These are phyloP conservation scores for Halophytophthora batemanensis DNA, from an alignment of 352 stramenopile species.

Conservation along the genomic window DNA sequence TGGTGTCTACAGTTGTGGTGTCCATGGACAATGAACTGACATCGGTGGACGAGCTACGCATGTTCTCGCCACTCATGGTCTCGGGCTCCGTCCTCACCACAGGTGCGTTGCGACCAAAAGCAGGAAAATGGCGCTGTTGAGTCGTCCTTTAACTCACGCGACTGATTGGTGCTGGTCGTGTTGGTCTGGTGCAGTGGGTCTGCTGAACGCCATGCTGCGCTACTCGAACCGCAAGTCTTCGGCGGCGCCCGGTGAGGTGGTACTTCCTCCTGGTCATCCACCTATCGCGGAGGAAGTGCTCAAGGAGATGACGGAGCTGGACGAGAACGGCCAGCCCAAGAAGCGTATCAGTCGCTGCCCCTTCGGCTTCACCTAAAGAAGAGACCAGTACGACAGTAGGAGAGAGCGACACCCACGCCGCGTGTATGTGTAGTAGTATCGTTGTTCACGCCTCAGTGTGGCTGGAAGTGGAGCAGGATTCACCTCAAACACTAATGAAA, in stretches of 20 bases:
- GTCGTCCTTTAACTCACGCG: not conserved
- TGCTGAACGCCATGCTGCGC: constrained; percentile 41
- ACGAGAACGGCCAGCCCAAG: constrained; percentile 42
- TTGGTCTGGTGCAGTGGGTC: constrained; percentile 21
- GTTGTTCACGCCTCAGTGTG: too few species aligned
- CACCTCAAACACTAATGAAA: not conserved
- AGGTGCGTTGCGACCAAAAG: constrained; percentile 22
- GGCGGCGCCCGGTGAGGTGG: constrained; percentile 27
- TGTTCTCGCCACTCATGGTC: constrained; percentile 69
- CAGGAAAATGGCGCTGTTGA: not conserved
- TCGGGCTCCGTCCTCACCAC: constrained; percentile 55
- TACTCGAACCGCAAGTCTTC: constrained; percentile 36
- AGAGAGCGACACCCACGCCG: not conserved
- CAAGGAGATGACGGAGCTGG: constrained; percentile 36
- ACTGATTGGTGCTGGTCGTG: constrained; percentile 4
- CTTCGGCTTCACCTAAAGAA: constrained; percentile 40
- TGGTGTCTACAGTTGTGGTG: constrained; percentile 52
- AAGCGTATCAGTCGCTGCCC: constrained; percentile 60
- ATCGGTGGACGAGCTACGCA: constrained; percentile 53
- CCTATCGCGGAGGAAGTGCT: constrained; percentile 31
- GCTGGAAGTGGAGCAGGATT: too few species aligned
- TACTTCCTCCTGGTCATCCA: constrained; percentile 33
- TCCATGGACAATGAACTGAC: constrained; percentile 35
- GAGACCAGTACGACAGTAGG: not conserved
- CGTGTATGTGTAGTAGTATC: not conserved